Evolutionary conservation across 345 rosid genomes (phyloP), one percentile per base, ranked within the genome.

Genomic region (Combretum micranthum): DNA sequence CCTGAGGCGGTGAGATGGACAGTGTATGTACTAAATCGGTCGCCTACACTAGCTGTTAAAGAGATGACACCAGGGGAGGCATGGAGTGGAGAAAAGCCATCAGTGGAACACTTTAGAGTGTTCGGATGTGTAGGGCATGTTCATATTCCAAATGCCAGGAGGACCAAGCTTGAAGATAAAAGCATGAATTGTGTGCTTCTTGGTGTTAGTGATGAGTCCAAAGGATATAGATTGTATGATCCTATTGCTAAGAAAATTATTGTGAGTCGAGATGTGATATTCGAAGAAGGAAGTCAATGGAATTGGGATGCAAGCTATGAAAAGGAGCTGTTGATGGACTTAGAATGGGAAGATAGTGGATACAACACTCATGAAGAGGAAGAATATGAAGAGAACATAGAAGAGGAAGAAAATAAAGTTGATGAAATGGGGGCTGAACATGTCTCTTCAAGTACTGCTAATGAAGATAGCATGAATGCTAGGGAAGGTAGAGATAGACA

Each of bases 301-400:
- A 25, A 25, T 25, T 25, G 26, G 26, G 64, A 65, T 50, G 46
- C 50, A 47, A 55, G 42, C 19, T 65, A 51, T 43, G 55, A 65
- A 0, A 56, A 57, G 45, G 42, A 22, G 17, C 10, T 42, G 15
- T 19, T 22, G 14, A n/a, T 13, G 16, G 17, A n/a, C 17, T 45
- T 45, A n/a, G 16, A 45, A 13, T 45, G 48, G 48, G 48, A 45
- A 45, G 48, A n/a, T 13, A n/a, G 17, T 45, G 48, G 17, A 45
- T 13, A 45, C 3, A 45, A 13, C 15, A 45, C 48, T 13, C 15
- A 13, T 45, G 48, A 45, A 45, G 48, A 25, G 26, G 26, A 25
- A 25, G 26, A 25, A 25, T 25, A 25, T 25, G 26, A 25, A 25
- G 26, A 25, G 26, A 25, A 20, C 0, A 10, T 0, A 4, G 6